These are phyloP conservation scores for Sugiyamaella grinbergsii DNA, from an alignment of 1,139 yeast species.

Conservation along the genomic window DNA sequence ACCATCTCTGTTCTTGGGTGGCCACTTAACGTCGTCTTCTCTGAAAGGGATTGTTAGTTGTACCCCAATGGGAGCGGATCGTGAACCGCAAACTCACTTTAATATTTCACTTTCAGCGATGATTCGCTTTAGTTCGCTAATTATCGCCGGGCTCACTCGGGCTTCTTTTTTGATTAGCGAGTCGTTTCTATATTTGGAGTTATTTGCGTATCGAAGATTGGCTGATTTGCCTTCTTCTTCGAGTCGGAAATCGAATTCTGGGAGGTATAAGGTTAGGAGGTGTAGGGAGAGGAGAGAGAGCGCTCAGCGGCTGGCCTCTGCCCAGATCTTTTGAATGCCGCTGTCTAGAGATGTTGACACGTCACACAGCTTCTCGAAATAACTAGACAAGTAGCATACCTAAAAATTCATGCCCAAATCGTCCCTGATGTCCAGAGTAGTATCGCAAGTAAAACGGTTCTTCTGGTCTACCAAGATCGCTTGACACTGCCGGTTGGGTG, in stretches of 20 bases:
- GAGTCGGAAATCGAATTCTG: slow-evolving; percentile 47
- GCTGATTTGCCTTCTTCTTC: slow-evolving; percentile 43
- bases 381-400: slow-evolving; percentile 34
- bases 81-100: slow-evolving; percentile 25
- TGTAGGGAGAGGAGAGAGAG: background rate
- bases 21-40: slow-evolving; percentile 50
- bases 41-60: slow-evolving; percentile 23
- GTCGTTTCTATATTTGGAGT: slow-evolving; percentile 51
- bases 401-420: slow-evolving; percentile 51
- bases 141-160: slow-evolving; percentile 43
- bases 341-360: no score
- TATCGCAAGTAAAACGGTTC: slow-evolving; percentile 46
- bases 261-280: background rate
- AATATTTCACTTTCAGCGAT: slow-evolving; percentile 47
- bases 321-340: no score
- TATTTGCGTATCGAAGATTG: slow-evolving; percentile 49
- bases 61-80: background rate
- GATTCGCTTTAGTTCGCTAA: slow-evolving; percentile 43
- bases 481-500: slow-evolving; percentile 6
- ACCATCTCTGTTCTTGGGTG: slow-evolving; percentile 47
- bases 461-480: slow-evolving; percentile 19
- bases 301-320: no score
- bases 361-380: no score
- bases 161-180: slow-evolving; percentile 48
- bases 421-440: slow-evolving; percentile 50